Conservation (phyloP, 768 basidiomycete species). For the Rubroboletus pulcherrimus region DNA sequence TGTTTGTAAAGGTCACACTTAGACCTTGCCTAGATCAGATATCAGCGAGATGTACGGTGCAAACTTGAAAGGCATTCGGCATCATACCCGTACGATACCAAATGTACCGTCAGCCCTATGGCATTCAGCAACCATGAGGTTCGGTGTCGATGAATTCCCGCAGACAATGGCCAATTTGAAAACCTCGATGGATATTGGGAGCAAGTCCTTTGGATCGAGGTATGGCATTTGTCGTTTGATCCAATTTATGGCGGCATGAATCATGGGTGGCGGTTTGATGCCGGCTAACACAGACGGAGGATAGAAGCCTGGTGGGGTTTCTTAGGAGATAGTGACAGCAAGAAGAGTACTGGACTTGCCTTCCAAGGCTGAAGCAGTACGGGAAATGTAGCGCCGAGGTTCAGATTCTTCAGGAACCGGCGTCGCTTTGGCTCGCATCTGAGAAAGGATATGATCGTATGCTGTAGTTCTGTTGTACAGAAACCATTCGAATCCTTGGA, state of each 20-base stretch:
- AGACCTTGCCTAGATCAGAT: slow-evolving; percentile 61
- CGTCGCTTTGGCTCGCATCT: slow-evolving; percentile 48
- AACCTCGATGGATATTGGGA: slow-evolving; percentile 81
- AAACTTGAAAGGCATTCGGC: slow-evolving; percentile 3
- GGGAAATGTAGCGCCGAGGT: slow-evolving; percentile 37
- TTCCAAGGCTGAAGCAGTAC: slow-evolving; percentile 37
- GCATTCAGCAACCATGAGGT: slow-evolving; percentile 79
- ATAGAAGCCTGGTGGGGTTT: slow-evolving; percentile 15
- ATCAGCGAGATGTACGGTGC: slow-evolving; percentile 5
- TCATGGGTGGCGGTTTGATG: slow-evolving; percentile 28
- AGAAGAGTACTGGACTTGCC: slow-evolving; percentile 26
- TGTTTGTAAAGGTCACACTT: slow-evolving; percentile 83
- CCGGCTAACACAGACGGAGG: slow-evolving; percentile 25
- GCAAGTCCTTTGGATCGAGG: slow-evolving; percentile 75
- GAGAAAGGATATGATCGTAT: slow-evolving; percentile 81
- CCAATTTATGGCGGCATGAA: slow-evolving; percentile 48
- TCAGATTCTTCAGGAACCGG: slow-evolving; percentile 23
- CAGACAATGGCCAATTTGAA: slow-evolving; percentile 76
- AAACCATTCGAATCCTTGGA: slow-evolving; percentile 91
- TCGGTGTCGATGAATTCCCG: slow-evolving; percentile 85
- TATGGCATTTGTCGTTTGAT: slow-evolving; percentile 60
- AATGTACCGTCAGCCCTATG: slow-evolving; percentile 73
- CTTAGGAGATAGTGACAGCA: neutral
- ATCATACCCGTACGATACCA: slow-evolving; percentile 66
- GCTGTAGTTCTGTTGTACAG: slow-evolving; percentile 87